Evolutionary conservation across 192 early-diverging fungal species (phyloP).

Genomic region (Gorgonomyces haynaldii): DNA sequence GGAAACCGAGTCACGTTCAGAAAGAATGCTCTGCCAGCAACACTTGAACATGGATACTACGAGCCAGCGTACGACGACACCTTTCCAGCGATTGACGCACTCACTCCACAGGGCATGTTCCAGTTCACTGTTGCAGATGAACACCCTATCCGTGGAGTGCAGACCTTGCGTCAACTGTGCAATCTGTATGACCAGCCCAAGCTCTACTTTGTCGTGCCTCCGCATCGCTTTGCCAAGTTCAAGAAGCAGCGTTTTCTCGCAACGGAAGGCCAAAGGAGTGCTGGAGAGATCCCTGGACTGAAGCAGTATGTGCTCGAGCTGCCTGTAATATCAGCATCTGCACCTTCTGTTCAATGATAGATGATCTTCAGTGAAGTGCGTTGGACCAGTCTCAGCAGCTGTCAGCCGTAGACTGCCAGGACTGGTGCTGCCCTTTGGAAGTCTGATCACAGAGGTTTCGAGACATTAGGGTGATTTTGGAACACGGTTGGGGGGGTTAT

Average conservation of each 20-base stretch:
- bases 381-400: too few species aligned
- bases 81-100: conserved; percentile 16
- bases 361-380: too few species aligned
- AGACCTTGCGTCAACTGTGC: conserved; percentile 6
- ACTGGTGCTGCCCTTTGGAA: too few species aligned
- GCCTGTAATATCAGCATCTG: conserved; percentile 3
- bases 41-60: conserved; percentile 8
- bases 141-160: conserved; percentile 15
- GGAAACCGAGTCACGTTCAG: conserved; percentile 9
- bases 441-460: too few species aligned
- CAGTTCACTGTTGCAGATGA: conserved; percentile 17
- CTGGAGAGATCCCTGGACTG: conserved; percentile 9
- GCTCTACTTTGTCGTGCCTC: conserved; percentile 7
- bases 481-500: too few species aligned
- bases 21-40: conserved; percentile 7
- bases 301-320: conserved; percentile 15
- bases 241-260: conserved; percentile 9
- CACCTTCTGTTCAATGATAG: too few species aligned
- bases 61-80: conserved; percentile 16
- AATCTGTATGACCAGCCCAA: conserved; percentile 2
- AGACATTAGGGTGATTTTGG: too few species aligned
- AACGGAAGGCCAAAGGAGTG: background rate
- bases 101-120: conserved; percentile 20
- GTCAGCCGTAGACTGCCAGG: too few species aligned
- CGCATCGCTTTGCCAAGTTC: conserved; percentile 6